Evolutionary conservation across 768 basidiomycete genomes (phyloP).

Genomic region (Pisolithus microcarpus): DNA sequence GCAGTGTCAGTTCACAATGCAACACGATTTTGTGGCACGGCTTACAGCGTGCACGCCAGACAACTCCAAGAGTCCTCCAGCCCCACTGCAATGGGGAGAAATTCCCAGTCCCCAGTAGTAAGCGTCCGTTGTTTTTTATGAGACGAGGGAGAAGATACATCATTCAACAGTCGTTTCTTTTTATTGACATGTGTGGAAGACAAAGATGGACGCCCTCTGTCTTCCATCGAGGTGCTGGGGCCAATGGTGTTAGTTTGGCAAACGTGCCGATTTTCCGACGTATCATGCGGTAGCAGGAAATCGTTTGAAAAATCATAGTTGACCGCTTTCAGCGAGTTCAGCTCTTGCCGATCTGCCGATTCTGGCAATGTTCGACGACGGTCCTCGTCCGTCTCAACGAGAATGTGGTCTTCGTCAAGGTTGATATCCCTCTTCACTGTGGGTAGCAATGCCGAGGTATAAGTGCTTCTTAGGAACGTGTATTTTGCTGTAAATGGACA

Average conservation of each 20-base stretch:
- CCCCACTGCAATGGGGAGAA: too few relatives aligned
- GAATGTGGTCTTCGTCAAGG: slow-evolving; percentile 34
- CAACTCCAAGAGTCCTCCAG: too few relatives aligned
- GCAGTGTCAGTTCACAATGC: slow-evolving; percentile 3
- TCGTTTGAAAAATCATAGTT: slow-evolving; percentile 44
- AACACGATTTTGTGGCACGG: not conserved
- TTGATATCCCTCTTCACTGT: slow-evolving; percentile 22
- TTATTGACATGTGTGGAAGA: too few relatives aligned
- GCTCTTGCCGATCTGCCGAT: slow-evolving; percentile 38
- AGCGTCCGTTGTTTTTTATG: too few relatives aligned
- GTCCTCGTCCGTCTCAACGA: slow-evolving; percentile 37
- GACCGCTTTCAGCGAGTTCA: slow-evolving; percentile 36
- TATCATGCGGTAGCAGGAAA: slow-evolving; percentile 36
- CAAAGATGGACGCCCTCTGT: too few relatives aligned
- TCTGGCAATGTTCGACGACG: slow-evolving; percentile 48
- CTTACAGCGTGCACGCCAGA: slow-evolving; percentile 59
- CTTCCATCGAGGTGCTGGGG: too few relatives aligned
- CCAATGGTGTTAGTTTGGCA: too few relatives aligned
- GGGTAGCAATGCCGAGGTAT: slow-evolving; percentile 1
- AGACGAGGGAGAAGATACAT: too few relatives aligned
- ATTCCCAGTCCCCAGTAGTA: too few relatives aligned
- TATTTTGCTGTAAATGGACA: slow-evolving; percentile 18
- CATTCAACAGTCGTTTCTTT: too few relatives aligned
- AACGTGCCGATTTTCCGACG: not conserved
- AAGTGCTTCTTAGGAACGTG: slow-evolving; percentile 10